Evolutionary conservation across 2,329 filamentous ascomycete species (phyloP), one percentile per base, ranked within the genome.

Genomic region (Colletotrichum sp.): DNA sequence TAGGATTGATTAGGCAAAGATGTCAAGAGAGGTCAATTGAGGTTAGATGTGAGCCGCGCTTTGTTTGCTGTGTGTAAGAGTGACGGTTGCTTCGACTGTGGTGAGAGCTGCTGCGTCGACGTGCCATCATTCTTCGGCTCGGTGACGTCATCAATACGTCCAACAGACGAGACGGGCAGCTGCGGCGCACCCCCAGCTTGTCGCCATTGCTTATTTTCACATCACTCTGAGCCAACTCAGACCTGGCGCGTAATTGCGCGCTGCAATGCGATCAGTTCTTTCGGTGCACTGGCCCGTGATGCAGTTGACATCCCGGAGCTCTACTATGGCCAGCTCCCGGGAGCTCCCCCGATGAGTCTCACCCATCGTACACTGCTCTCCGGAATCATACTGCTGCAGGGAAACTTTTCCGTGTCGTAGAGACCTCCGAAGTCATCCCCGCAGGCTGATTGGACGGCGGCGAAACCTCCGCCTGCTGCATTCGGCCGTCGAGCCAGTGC

Each of bases 121-220:
- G 54, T 64, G 27, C 66, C 47, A 36, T 59, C 27, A 36, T 58
- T 24, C 16, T 57, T 15, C 16, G 29, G 13, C 16, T 9, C 31
- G 16, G 43, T 73, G 71, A 73, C 71, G 71, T 73, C 71, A 73
- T 71, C 43, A 27, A 27, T 71, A 73, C 68, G 71, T 71, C 15
- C 68, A 38, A 18, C 33, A 51, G 31, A 61, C 59, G 36, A 70
- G 43, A 51, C n/a, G 43, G n/a, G 43, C 43, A 51, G 16, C n/a
- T 27, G 38, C 62, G 66, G 66, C 59, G 51, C 61, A 64, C 61
- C 54, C 43, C 57, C 38, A 33, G 67, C 47, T 70, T 16, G 54
- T 47, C 61, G 43, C 61, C 36, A 65, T 59, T 59, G 43, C 43
- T 55, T 69, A 66, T 54, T 69, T 66, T n/a, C 43, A 69, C 67